Evolutionary conservation across 1,284 basidiomycete species (phyloP).

Genomic region (Sporisorium sorghi): DNA sequence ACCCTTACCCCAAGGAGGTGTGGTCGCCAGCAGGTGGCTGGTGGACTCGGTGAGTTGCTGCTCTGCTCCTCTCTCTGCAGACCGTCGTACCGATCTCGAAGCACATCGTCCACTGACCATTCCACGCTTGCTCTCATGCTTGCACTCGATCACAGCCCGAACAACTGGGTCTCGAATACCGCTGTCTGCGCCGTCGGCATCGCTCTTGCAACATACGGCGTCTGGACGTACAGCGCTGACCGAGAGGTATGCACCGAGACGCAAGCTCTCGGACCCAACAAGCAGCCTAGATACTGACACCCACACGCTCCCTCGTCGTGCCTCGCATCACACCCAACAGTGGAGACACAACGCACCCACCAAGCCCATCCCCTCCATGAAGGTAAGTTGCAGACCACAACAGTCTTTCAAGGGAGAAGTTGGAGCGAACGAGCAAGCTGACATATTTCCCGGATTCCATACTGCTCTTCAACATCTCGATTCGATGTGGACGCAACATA

Average conservation of each 20-base stretch:
- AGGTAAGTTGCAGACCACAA: constrained; percentile 53
- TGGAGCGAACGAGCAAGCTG: background rate
- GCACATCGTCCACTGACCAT: background rate
- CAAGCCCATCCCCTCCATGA: constrained; percentile 63
- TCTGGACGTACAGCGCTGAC: constrained; percentile 72
- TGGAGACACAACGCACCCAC: constrained; percentile 66
- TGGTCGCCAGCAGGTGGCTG: constrained; percentile 74
- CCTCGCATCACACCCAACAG: constrained; percentile 21
- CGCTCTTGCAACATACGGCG: constrained; percentile 71
- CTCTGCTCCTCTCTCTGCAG: background rate
- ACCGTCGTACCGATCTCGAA: background rate
- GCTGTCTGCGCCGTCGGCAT: constrained; percentile 71
- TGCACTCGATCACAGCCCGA: constrained; percentile 67
- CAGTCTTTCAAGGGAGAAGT: background rate
- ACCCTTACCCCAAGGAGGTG: constrained; percentile 75
- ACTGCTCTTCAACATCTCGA: no score
- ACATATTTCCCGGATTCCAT: constrained; percentile 6
- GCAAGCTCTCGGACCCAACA: no score
- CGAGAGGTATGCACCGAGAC: constrained; percentile 71
- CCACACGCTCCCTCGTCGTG: background rate
- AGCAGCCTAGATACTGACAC: background rate
- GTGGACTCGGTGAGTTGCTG: constrained; percentile 73
- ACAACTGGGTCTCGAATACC: constrained; percentile 74
- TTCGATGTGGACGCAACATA: constrained; percentile 6
- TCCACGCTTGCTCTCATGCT: background rate